phyloP scores from a whole-genome alignment of 2,329 filamentous ascomycete species.

The Fusarium sp. region DNA sequence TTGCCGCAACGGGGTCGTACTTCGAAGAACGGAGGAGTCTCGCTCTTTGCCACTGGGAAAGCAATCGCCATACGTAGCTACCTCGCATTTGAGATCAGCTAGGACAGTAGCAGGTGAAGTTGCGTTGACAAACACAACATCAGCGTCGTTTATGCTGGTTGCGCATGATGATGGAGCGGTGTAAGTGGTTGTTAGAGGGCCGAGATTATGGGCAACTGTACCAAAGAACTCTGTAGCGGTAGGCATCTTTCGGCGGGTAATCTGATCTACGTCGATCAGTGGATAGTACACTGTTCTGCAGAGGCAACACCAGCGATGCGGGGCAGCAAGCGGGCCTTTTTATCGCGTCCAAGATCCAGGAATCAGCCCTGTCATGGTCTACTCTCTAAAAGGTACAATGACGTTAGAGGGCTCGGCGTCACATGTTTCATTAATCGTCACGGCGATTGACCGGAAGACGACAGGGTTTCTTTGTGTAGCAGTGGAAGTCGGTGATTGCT shows the following conservation, averaged over 20 bases:
- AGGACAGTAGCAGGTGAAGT: neutral
- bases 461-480: neutral
- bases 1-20: no score
- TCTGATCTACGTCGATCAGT: no score
- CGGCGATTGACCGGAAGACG: neutral
- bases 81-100: no score
- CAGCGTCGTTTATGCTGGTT: neutral
- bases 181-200: neutral
- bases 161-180: neutral
- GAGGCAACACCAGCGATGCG: no score
- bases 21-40: no score
- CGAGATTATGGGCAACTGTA: neutral
- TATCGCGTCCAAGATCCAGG: no score
- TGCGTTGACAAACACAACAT: neutral
- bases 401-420: no score
- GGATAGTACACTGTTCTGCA: no score
- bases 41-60: neutral
- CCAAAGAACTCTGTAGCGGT: slow-evolving; percentile 11
- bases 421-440: neutral
- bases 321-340: no score
- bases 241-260: neutral
- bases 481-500: neutral
- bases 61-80: neutral
- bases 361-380: no score
- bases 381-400: no score